A percentile compares a stretch with the other conserved stretches of the same genome.
Evolutionary conservation across 306 rosid genomes (phyloP).

Genomic region (Psophocarpus tetragonolobus): DNA sequence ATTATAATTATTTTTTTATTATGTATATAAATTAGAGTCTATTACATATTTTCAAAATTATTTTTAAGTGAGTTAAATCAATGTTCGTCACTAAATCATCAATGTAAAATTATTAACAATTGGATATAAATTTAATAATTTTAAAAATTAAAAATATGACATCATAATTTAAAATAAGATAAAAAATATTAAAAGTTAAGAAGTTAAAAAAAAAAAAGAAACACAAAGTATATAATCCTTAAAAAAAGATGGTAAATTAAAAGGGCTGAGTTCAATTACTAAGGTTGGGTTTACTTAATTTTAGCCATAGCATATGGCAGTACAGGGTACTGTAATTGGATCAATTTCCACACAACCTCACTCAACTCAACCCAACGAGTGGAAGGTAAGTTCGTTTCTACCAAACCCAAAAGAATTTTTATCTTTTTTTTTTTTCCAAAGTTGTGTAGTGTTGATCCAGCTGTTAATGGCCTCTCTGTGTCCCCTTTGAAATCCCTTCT

Average conservation of each 20-base stretch:
- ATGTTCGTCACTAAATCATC: too few relatives aligned
- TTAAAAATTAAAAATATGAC: too few relatives aligned
- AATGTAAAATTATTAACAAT: too few relatives aligned
- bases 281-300: background rate
- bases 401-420: background rate
- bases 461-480: background rate
- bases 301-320: background rate
- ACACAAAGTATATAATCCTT: too few relatives aligned
- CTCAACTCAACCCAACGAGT: background rate
- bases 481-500: slow-evolving; percentile 7
- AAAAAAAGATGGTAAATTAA: background rate
- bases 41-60: too few relatives aligned
- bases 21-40: too few relatives aligned
- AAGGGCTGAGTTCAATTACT: background rate
- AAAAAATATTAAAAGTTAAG: too few relatives aligned
- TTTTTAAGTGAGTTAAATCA: too few relatives aligned
- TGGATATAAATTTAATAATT: too few relatives aligned
- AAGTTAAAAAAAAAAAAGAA: too few relatives aligned
- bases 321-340: background rate
- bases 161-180: too few relatives aligned
- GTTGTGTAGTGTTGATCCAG: slow-evolving; percentile 13
- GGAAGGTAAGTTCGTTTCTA: background rate
- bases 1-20: too few relatives aligned
- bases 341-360: background rate
- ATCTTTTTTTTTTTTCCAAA: background rate